Evolutionary conservation across 2,329 filamentous ascomycete genomes (phyloP).

Genomic region (Neurospora sp.): DNA sequence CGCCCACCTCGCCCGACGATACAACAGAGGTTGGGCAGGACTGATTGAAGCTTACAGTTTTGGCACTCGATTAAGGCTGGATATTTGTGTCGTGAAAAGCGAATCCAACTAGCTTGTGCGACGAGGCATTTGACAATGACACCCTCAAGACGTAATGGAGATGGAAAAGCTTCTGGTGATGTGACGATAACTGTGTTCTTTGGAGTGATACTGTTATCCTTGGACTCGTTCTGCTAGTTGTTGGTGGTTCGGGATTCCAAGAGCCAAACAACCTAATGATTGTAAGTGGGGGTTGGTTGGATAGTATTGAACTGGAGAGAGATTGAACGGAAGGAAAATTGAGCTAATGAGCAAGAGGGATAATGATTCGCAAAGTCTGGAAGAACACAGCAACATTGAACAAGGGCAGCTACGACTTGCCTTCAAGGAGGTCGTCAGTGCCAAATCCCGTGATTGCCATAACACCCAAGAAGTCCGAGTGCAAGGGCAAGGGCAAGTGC

Average conservation of each 20-base stretch:
- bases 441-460: neutral
- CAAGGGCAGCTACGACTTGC: neutral
- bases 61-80: too few relatives aligned
- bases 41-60: too few relatives aligned
- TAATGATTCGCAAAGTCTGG: neutral
- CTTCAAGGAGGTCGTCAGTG: neutral
- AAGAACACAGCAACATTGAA: neutral
- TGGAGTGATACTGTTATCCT: neutral
- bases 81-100: too few relatives aligned
- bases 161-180: neutral
- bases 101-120: too few relatives aligned
- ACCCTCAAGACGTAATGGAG: too few relatives aligned
- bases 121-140: too few relatives aligned
- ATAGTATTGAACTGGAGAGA: neutral
- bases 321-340: neutral
- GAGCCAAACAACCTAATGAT: neutral
- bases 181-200: neutral
- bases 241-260: neutral
- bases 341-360: neutral
- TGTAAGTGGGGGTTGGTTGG: neutral
- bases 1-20: too few relatives aligned
- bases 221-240: neutral
- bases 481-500: neutral
- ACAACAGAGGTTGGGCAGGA: too few relatives aligned
- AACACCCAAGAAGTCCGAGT: neutral